A percentile compares a stretch with the other conserved stretches of the same genome.
Evolutionary conservation across 805 yeast genomes (phyloP).

Genomic region (Saccharomycopsis guyanensis): DNA sequence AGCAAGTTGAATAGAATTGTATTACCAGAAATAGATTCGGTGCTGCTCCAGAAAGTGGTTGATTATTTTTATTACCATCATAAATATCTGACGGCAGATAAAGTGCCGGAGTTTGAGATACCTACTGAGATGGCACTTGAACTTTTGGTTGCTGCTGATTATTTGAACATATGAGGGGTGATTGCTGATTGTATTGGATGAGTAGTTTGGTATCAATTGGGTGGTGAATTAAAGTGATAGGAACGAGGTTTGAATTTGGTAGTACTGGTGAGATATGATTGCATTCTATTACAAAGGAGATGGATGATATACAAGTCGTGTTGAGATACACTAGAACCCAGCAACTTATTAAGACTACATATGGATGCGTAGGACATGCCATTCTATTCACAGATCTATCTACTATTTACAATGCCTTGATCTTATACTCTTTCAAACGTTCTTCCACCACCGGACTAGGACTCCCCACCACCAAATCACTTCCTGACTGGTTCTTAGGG

Average conservation of each 20-base stretch:
- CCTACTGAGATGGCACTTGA: conserved; percentile 95
- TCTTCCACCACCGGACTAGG: conserved; percentile 58
- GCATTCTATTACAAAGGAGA: no score
- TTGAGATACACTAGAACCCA: no score
- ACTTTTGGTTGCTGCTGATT: conserved; percentile 87
- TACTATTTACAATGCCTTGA: no score
- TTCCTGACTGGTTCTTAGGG: conserved; percentile 86
- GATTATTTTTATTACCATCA: conserved; percentile 76
- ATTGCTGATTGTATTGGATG: neutral
- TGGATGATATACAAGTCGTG: no score
- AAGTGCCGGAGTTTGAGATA: conserved; percentile 78
- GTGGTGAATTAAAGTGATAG: no score
- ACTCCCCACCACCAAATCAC: conserved; percentile 80
- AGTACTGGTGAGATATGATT: no score
- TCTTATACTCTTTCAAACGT: conserved; percentile 48
- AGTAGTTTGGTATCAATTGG: neutral
- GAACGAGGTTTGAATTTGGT: no score
- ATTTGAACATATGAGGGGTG: conserved; percentile 44
- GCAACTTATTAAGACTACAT: no score
- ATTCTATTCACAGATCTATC: no score
- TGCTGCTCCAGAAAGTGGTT: conserved; percentile 66
- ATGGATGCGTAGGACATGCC: no score
- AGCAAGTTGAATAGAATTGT: conserved; percentile 16
- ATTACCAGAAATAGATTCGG: conserved; percentile 50
- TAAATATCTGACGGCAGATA: conserved; percentile 46